A percentile compares a stretch with the other conserved stretches of the same genome.
Evolutionary conservation across 2,329 filamentous ascomycete genomes (phyloP).

Genomic region (Claviceps lovelessii): DNA sequence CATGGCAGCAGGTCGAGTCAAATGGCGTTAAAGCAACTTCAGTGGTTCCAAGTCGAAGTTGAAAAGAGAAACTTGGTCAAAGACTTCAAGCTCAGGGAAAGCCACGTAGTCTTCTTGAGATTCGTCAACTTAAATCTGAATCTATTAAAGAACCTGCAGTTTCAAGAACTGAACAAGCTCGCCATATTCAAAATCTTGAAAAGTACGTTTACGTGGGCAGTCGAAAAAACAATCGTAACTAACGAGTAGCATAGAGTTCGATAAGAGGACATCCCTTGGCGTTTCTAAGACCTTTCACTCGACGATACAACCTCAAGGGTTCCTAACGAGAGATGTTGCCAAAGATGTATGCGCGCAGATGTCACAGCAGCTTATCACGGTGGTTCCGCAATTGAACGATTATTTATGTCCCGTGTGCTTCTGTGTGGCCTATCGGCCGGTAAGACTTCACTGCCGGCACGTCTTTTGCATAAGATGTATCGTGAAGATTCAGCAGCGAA

Average conservation of each 20-base stretch:
- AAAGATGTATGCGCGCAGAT: conserved; percentile 64
- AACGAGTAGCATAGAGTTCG: conserved; percentile 47
- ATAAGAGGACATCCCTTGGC: conserved; percentile 67
- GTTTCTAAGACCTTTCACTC: conserved; percentile 49
- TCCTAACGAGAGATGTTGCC: conserved; percentile 54
- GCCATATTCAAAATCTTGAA: conserved; percentile 77
- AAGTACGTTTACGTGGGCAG: conserved; percentile 34
- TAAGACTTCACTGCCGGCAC: conserved; percentile 62
- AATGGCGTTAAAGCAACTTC: conserved; percentile 51
- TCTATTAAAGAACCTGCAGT: conserved; percentile 67
- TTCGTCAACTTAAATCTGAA: conserved; percentile 62
- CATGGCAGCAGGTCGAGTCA: conserved; percentile 52
- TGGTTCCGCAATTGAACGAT: conserved; percentile 72
- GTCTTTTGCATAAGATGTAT: conserved; percentile 76
- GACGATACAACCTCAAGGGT: conserved; percentile 41
- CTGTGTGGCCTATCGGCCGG: conserved; percentile 64
- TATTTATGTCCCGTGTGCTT: conserved; percentile 73
- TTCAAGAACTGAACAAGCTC: conserved; percentile 68
- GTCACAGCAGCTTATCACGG: conserved; percentile 53
- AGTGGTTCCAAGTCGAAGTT: conserved; percentile 59
- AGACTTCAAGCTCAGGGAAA: conserved; percentile 52
- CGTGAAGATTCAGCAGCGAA: conserved; percentile 60
- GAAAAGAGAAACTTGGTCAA: conserved; percentile 42
- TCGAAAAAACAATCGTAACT: not conserved
- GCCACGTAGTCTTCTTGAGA: conserved; percentile 46